Conservation (phyloP, 2,329 filamentous ascomycete genomes). For the Dichotomopilus funicola region DNA sequence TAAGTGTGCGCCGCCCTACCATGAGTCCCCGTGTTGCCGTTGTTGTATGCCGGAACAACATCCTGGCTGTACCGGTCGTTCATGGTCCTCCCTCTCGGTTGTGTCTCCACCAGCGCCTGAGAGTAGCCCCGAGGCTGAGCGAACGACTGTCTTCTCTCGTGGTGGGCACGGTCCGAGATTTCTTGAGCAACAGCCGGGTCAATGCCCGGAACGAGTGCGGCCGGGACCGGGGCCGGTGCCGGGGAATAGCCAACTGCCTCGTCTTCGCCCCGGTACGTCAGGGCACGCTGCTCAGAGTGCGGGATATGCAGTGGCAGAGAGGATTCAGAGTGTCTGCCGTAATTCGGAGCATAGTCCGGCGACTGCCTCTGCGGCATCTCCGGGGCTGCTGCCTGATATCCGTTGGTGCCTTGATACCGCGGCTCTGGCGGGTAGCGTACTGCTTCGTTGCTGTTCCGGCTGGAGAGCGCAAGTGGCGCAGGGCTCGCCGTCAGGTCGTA, state of each 20-base stretch:
- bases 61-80: slow-evolving; percentile 28
- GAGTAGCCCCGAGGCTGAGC: slow-evolving; percentile 38
- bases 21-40: slow-evolving; percentile 34
- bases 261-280: slow-evolving; percentile 32
- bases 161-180: slow-evolving; percentile 50
- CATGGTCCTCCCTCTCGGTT: slow-evolving; percentile 37
- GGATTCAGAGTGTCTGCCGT: slow-evolving; percentile 20
- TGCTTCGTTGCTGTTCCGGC: slow-evolving; percentile 28
- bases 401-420: slow-evolving; percentile 26
- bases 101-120: slow-evolving; percentile 32
- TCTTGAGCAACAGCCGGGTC: slow-evolving; percentile 51
- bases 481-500: slow-evolving; percentile 37
- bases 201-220: slow-evolving; percentile 55
- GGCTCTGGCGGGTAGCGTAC: slow-evolving; percentile 6
- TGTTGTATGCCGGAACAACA: slow-evolving; percentile 28
- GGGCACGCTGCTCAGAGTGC: slow-evolving; percentile 27
- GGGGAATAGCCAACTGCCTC: slow-evolving; percentile 33
- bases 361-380: slow-evolving; percentile 17
- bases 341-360: slow-evolving; percentile 21
- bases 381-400: slow-evolving; percentile 23
- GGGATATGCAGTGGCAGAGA: slow-evolving; percentile 24
- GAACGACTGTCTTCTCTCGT: slow-evolving; percentile 40
- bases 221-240: slow-evolving; percentile 44
- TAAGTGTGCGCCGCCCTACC: slow-evolving; percentile 39
- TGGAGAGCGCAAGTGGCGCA: slow-evolving; percentile 39